Percentiles rank a stretch among this genome's conserved stretches.
These are phyloP conservation scores for Solanum verrucosum DNA, from an alignment of 257 asterid genomes.

Conservation along the genomic window DNA sequence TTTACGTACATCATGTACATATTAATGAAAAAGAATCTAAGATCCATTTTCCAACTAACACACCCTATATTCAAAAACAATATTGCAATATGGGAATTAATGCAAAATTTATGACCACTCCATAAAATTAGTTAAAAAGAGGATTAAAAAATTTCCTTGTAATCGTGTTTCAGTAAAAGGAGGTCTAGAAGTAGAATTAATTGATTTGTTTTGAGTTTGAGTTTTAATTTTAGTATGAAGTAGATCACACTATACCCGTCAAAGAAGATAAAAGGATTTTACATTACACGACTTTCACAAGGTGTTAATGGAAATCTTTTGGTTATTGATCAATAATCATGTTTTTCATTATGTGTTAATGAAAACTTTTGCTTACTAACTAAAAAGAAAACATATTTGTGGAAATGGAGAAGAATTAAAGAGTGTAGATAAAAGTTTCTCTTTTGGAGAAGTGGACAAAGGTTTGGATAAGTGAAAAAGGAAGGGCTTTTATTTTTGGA, in stretches of 20 bases:
- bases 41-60: not conserved
- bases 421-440: not conserved
- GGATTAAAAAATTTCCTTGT: not conserved
- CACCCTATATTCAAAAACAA: not conserved
- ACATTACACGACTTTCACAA: not conserved
- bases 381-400: not conserved
- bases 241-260: not conserved
- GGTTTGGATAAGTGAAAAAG: not conserved
- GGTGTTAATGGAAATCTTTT: not conserved
- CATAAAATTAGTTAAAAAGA: not conserved
- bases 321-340: not conserved
- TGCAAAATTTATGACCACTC: not conserved
- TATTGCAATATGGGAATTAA: not conserved
- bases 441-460: not conserved
- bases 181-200: not conserved
- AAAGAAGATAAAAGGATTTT: not conserved
- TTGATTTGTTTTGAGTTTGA: not conserved
- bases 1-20: not conserved
- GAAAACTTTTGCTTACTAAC: not conserved
- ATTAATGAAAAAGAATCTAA: not conserved
- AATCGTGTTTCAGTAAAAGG: not conserved
- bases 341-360: not conserved
- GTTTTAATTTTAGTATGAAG: not conserved
- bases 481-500: not conserved
- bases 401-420: not conserved